Conservation (phyloP, 73 alveolate species). For the Durusdinium trenchii region DNA sequence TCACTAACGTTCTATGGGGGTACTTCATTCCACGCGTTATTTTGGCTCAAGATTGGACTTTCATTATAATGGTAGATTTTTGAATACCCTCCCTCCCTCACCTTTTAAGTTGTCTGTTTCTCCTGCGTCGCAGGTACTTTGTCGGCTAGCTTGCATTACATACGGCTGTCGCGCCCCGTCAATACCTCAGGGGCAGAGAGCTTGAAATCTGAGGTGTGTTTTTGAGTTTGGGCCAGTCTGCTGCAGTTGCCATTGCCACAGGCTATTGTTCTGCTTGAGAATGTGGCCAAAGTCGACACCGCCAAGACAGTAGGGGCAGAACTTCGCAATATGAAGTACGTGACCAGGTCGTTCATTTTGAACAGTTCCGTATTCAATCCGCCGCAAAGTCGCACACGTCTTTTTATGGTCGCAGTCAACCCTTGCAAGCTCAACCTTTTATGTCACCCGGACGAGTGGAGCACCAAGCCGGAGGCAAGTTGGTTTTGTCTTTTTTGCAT, state of each 20-base stretch:
- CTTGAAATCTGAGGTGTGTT: no score
- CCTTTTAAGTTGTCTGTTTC: no score
- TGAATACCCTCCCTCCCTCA: no score
- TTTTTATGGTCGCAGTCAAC: background rate
- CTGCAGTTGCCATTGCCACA: no score
- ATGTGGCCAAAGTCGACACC: background rate
- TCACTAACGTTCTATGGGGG: no score
- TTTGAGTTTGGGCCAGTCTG: no score
- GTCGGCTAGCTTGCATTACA: background rate
- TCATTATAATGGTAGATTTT: no score
- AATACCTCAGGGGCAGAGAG: no score
- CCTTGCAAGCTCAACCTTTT: background rate
- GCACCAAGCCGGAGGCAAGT: background rate
- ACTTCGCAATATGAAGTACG: background rate
- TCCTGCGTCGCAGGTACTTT: no score
- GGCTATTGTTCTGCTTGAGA: background rate
- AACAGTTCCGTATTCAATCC: background rate
- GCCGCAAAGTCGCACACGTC: background rate
- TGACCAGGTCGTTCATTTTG: background rate
- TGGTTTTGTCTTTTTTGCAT: background rate
- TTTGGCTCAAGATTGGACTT: no score
- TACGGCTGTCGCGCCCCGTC: no score
- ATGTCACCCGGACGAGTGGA: background rate
- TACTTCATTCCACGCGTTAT: no score
- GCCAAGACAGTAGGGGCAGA: background rate